Evolutionary conservation across 306 rosid genomes (phyloP).

Genomic region (Lathyrus aphaca): DNA sequence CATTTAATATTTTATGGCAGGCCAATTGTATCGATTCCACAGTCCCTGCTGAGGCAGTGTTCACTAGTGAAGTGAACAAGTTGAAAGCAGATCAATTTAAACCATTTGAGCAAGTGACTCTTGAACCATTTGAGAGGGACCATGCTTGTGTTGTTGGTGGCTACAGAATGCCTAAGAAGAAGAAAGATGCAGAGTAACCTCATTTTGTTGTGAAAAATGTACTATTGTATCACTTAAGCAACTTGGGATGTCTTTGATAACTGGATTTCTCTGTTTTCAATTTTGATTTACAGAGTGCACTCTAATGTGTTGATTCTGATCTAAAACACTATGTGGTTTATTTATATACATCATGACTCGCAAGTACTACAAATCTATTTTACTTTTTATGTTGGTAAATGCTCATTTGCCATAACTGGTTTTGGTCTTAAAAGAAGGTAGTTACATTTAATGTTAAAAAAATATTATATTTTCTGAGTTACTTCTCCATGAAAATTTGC

Average conservation of each 20-base stretch:
- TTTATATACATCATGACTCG: too few species aligned
- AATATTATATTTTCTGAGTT: too few species aligned
- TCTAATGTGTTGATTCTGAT: too few species aligned
- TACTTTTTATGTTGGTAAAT: too few species aligned
- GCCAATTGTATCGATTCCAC: constrained; percentile 96
- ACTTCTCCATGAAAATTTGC: too few species aligned
- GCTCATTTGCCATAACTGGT: too few species aligned
- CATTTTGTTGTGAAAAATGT: neutral
- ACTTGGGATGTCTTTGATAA: neutral
- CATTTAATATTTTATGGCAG: constrained; percentile 38
- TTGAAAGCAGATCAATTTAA: constrained; percentile 84
- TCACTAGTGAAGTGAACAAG: constrained; percentile 78
- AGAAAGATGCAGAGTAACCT: constrained; percentile 43
- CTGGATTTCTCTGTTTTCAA: neutral
- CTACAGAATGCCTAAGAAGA: constrained; percentile 75
- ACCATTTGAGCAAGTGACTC: constrained; percentile 88
- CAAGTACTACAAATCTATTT: too few species aligned
- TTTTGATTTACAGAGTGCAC: neutral
- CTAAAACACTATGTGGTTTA: too few species aligned
- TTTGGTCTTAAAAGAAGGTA: too few species aligned
- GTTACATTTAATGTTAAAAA: too few species aligned
- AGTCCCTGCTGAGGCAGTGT: constrained; percentile 74
- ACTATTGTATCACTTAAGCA: neutral
- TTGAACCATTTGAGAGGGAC: constrained; percentile 87
- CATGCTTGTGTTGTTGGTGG: constrained; percentile 93